Evolutionary conservation across 139 green algal species (phyloP).

Genomic region (Picochlorum sp.): DNA sequence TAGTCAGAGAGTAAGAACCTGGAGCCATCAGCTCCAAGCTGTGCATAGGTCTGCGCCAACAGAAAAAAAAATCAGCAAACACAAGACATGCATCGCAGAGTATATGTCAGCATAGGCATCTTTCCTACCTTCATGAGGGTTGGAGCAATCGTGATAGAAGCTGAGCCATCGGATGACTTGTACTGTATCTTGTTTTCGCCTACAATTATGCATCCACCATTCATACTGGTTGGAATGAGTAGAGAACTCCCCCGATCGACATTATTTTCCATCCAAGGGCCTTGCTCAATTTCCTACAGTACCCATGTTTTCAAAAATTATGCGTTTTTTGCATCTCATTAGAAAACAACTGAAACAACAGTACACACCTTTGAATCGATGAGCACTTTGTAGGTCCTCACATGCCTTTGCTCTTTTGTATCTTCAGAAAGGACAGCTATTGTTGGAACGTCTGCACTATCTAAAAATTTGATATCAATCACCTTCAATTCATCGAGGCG

Average conservation of each 20-base stretch:
- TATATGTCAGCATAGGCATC: no score
- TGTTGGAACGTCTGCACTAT: constrained; percentile 35
- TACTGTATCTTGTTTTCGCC: constrained; percentile 66
- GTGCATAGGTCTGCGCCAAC: constrained; percentile 20
- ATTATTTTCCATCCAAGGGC: constrained; percentile 70
- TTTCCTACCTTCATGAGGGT: constrained; percentile 31
- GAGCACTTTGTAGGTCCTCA: constrained; percentile 82
- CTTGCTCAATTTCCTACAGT: constrained; percentile 64
- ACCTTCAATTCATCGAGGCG: constrained; percentile 79
- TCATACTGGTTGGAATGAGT: constrained; percentile 75
- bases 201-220: constrained; percentile 72
- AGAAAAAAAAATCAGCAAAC: not conserved
- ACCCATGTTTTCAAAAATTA: not conserved
- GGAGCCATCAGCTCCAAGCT: constrained; percentile 71
- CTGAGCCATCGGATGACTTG: constrained; percentile 31
- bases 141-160: constrained; percentile 15
- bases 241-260: constrained; percentile 60
- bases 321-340: not conserved
- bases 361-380: constrained; percentile 51
- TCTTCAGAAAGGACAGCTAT: constrained; percentile 92
- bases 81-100: no score
- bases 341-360: not conserved
- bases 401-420: constrained; percentile 70
- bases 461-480: constrained; percentile 66
- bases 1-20: constrained; percentile 65